These are phyloP conservation scores for Dichotomopilus funicola DNA, from an alignment of 2,329 filamentous ascomycete species.

Conservation along the genomic window DNA sequence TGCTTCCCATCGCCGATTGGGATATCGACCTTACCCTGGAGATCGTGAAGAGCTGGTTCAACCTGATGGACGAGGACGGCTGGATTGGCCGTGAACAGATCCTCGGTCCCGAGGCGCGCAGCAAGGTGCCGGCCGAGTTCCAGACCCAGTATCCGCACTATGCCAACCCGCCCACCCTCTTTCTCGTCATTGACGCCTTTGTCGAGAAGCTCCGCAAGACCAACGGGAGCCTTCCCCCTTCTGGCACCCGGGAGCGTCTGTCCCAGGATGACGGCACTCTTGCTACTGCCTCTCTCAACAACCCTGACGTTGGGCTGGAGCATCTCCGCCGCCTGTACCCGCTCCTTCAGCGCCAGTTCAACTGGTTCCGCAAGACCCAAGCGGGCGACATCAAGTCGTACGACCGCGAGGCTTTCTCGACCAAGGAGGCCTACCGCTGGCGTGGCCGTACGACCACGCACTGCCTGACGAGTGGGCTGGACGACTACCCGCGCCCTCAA, in stretches of 20 bases:
- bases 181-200: constrained; percentile 79
- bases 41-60: constrained; percentile 93
- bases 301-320: constrained; percentile 58
- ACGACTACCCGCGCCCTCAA: constrained; percentile 91
- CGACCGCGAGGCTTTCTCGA: constrained; percentile 79
- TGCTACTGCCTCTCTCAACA: constrained; percentile 59
- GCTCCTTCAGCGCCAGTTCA: constrained; percentile 78
- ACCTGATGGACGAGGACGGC: constrained; percentile 89
- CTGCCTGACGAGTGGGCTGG: constrained; percentile 85
- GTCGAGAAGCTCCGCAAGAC: constrained; percentile 65
- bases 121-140: constrained; percentile 90
- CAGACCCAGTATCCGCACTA: constrained; percentile 96
- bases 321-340: constrained; percentile 78
- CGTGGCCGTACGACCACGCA: constrained; percentile 80
- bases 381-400: constrained; percentile 84
- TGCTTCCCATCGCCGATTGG: constrained; percentile 88
- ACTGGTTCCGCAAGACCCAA: constrained; percentile 94
- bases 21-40: constrained; percentile 82
- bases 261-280: constrained; percentile 36
- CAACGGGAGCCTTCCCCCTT: constrained; percentile 39
- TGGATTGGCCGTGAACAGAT: constrained; percentile 98
- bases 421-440: constrained; percentile 93
- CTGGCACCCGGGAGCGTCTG: constrained; percentile 38
- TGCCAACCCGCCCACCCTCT: constrained; percentile 91
- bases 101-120: constrained; percentile 81